phyloP scores from a whole-genome alignment of 768 basidiomycete genomes.

The Rubroboletus satanas region DNA sequence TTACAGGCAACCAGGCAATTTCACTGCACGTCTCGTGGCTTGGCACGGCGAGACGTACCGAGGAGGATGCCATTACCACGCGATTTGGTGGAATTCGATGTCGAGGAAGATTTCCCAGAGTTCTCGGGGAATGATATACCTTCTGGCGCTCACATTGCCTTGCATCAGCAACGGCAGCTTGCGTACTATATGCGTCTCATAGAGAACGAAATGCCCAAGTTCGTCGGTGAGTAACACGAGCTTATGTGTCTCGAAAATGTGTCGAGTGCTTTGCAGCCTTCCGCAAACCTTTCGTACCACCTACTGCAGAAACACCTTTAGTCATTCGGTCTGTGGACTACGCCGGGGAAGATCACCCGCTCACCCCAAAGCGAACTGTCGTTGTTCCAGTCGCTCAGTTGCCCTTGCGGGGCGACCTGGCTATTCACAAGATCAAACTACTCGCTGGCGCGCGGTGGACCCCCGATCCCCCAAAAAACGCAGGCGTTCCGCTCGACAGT shows the following conservation, averaged over 20 bases:
- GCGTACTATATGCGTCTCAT: constrained; percentile 81
- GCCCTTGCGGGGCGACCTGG: constrained; percentile 57
- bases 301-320: constrained; percentile 53
- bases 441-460: constrained; percentile 89
- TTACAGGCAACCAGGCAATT: constrained; percentile 17
- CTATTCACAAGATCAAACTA: constrained; percentile 81
- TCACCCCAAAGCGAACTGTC: constrained; percentile 63
- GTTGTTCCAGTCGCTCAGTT: constrained; percentile 73
- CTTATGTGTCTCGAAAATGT: constrained; percentile 6
- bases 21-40: constrained; percentile 22
- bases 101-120: constrained; percentile 34
- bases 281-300: constrained; percentile 75
- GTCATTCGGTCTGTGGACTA: constrained; percentile 75
- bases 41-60: constrained; percentile 14
- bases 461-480: constrained; percentile 63
- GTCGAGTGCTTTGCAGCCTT: constrained; percentile 49
- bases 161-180: constrained; percentile 70
- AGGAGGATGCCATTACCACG: constrained; percentile 38
- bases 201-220: constrained; percentile 83
- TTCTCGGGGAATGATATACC: constrained; percentile 56
- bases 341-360: constrained; percentile 73
- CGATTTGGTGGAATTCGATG: constrained; percentile 32
- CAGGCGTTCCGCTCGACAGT: constrained; percentile 46
- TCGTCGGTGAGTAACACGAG: constrained; percentile 58
- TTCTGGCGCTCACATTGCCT: constrained; percentile 63